phyloP scores from a whole-genome alignment of 352 stramenopile species.

The Phytophthora fragariae region DNA sequence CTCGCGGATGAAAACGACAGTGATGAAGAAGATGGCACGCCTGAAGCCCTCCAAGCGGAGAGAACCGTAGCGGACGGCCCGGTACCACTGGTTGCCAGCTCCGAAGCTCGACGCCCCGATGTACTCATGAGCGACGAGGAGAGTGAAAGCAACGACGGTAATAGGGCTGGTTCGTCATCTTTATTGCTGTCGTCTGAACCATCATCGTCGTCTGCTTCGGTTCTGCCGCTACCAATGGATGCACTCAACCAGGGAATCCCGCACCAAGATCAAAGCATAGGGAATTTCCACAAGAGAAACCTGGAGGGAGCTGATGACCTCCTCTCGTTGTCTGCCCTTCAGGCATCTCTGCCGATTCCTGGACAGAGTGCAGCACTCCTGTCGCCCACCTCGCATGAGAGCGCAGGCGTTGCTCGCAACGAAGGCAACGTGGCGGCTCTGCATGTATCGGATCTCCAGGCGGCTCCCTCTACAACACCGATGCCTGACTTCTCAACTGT shows the following conservation, averaged over 20 bases:
- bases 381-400: not conserved
- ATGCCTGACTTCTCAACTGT: slow-evolving; percentile 23
- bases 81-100: not conserved
- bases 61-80: not conserved
- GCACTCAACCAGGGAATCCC: not conserved
- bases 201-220: not conserved
- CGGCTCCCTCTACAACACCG: not conserved
- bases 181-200: slow-evolving; percentile 15
- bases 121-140: slow-evolving; percentile 44
- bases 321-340: slow-evolving; percentile 30
- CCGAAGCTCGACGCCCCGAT: slow-evolving; percentile 8
- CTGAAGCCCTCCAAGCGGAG: not conserved
- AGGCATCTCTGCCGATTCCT: slow-evolving; percentile 31
- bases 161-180: not conserved
- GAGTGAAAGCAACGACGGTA: slow-evolving; percentile 15
- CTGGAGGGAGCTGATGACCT: slow-evolving; percentile 12
- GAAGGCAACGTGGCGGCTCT: not conserved
- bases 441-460: slow-evolving; percentile 30
- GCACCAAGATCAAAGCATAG: not conserved
- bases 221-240: not conserved
- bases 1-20: slow-evolving; percentile 13
- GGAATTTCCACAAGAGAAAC: slow-evolving; percentile 31
- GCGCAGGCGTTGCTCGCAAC: not conserved
- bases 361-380: not conserved
- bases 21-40: not conserved